phyloP scores from a whole-genome alignment of 306 rosid species.

The Cicer cuneatum region DNA sequence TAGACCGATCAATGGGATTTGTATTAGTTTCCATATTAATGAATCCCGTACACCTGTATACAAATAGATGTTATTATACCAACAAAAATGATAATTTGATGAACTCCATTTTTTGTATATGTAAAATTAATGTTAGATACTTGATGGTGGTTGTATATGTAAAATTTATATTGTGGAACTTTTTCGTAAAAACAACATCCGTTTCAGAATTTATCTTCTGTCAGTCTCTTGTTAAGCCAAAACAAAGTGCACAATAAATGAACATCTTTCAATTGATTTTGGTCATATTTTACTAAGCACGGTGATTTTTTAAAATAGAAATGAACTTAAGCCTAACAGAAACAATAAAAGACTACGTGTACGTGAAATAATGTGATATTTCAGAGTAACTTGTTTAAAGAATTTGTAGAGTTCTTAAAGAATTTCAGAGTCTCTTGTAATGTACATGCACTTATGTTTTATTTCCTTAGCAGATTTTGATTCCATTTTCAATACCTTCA shows the following conservation, averaged over 20 bases:
- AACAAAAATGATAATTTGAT: constrained; percentile 35
- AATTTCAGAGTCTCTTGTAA: constrained; percentile 13
- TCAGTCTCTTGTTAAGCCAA: not conserved
- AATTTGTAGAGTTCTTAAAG: not conserved
- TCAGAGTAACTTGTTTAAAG: not conserved
- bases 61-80: constrained; percentile 22
- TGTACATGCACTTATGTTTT: not conserved
- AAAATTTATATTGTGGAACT: not conserved
- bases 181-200: not conserved
- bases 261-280: not conserved
- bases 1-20: constrained; percentile 86
- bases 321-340: not conserved
- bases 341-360: not conserved
- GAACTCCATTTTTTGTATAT: not conserved
- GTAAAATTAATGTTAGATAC: not conserved
- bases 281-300: not conserved
- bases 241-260: not conserved
- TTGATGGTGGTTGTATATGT: not conserved
- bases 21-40: constrained; percentile 76
- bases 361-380: not conserved
- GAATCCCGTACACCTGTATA: constrained; percentile 66
- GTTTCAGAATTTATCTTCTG: not conserved
- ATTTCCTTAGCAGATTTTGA: not conserved
- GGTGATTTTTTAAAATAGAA: not conserved
- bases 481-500: not conserved